Evolutionary conservation across 768 basidiomycete genomes (phyloP).

Genomic region (Gautieria morchelliformis): DNA sequence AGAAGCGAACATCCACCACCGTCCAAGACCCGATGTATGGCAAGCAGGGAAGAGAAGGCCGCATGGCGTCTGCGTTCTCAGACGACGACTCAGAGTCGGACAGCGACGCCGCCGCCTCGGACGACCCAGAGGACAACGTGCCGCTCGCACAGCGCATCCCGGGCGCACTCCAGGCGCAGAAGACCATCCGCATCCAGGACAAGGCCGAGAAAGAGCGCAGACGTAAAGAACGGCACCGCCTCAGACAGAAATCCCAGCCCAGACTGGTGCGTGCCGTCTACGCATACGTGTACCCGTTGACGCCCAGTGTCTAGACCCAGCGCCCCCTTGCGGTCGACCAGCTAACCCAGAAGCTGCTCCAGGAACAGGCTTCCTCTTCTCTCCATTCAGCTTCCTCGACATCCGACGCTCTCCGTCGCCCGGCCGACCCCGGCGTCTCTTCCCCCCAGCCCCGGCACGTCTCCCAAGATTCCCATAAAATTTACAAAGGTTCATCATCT

Average conservation of each 20-base stretch:
- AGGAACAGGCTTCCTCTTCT: neutral
- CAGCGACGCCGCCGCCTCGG: neutral
- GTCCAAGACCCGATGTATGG: too few species aligned
- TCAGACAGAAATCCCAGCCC: neutral
- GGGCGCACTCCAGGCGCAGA: constrained; percentile 73
- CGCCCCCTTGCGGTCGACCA: neutral
- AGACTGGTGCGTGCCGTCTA: neutral
- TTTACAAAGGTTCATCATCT: neutral
- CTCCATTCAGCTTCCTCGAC: neutral
- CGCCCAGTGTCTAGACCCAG: neutral
- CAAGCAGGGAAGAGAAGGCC: neutral
- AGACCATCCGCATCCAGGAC: constrained; percentile 64
- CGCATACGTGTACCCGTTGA: neutral
- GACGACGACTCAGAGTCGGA: neutral
- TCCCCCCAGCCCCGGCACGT: neutral
- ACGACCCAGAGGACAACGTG: constrained; percentile 59
- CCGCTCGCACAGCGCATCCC: constrained; percentile 80
- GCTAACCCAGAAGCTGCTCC: neutral
- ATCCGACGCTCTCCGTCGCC: neutral
- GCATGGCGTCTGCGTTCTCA: neutral
- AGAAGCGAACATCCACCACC: too few species aligned
- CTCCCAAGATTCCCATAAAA: neutral
- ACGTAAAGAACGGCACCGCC: neutral
- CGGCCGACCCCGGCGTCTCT: neutral
- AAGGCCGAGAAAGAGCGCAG: constrained; percentile 41